Conservation (phyloP, 2,329 filamentous ascomycete genomes). For the Fusarium brachygibbosum region DNA sequence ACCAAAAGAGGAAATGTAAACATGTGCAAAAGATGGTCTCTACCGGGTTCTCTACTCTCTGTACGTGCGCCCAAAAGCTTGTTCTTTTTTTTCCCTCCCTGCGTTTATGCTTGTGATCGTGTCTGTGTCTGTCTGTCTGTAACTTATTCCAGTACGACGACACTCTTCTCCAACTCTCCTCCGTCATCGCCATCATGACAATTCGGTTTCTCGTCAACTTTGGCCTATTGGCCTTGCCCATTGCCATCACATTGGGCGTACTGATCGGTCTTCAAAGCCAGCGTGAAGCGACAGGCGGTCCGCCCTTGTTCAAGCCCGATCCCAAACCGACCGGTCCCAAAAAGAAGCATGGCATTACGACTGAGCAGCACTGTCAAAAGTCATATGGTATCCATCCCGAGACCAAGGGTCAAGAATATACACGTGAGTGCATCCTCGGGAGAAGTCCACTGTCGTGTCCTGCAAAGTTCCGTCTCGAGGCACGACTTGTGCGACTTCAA, state of each 20-base stretch:
- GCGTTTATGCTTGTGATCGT: background rate
- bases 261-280: constrained; percentile 64
- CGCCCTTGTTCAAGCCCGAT: constrained; percentile 58
- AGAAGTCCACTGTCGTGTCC: constrained; percentile 1
- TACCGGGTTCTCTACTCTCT: background rate
- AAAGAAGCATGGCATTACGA: constrained; percentile 42
- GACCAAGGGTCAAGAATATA: constrained; percentile 61
- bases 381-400: constrained; percentile 60
- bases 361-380: constrained; percentile 45
- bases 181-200: constrained; percentile 50
- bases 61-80: constrained; percentile 12
- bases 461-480: background rate
- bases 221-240: constrained; percentile 63
- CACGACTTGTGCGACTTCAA: constrained; percentile 10
- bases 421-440: constrained; percentile 55
- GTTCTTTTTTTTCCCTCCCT: constrained; percentile 18
- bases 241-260: constrained; percentile 64
- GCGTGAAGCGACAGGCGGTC: constrained; percentile 58
- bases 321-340: constrained; percentile 37
- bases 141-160: background rate
- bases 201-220: constrained; percentile 63
- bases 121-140: background rate
- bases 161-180: background rate
- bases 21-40: constrained; percentile 23
- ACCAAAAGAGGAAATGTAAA: constrained; percentile 5